These are phyloP conservation scores for Lentinus brumalis DNA, from an alignment of 768 basidiomycete genomes.

Conservation along the genomic window DNA sequence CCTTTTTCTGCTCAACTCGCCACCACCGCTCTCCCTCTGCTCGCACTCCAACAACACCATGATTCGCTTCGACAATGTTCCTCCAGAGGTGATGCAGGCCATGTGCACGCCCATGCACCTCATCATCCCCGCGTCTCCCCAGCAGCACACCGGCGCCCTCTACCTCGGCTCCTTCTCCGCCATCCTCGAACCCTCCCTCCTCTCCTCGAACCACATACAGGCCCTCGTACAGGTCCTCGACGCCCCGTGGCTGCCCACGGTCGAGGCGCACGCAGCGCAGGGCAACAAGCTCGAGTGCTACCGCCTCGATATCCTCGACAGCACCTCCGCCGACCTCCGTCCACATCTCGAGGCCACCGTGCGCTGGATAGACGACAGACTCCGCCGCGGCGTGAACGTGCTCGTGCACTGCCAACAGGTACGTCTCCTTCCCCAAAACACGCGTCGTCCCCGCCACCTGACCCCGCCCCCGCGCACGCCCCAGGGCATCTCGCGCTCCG, in stretches of 20 bases:
- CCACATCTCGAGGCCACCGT: constrained; percentile 73
- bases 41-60: constrained; percentile 41
- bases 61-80: constrained; percentile 78
- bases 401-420: constrained; percentile 87
- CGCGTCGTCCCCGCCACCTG: no score
- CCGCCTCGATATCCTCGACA: constrained; percentile 69
- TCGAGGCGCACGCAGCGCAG: constrained; percentile 33
- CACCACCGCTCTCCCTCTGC: no score
- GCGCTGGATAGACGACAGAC: constrained; percentile 61
- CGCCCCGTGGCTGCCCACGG: constrained; percentile 57
- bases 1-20: no score
- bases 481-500: constrained; percentile 77
- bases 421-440: no score
- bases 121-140: constrained; percentile 47
- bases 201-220: constrained; percentile 50
- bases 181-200: constrained; percentile 54
- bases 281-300: constrained; percentile 46
- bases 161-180: constrained; percentile 72
- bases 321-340: constrained; percentile 58
- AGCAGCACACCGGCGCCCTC: constrained; percentile 49
- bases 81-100: constrained; percentile 77
- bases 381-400: constrained; percentile 63
- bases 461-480: background rate
- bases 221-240: constrained; percentile 71
- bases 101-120: constrained; percentile 88